Evolutionary conservation across 495 filamentous ascomycete species (phyloP).

Genomic region (Daldinia decipiens): DNA sequence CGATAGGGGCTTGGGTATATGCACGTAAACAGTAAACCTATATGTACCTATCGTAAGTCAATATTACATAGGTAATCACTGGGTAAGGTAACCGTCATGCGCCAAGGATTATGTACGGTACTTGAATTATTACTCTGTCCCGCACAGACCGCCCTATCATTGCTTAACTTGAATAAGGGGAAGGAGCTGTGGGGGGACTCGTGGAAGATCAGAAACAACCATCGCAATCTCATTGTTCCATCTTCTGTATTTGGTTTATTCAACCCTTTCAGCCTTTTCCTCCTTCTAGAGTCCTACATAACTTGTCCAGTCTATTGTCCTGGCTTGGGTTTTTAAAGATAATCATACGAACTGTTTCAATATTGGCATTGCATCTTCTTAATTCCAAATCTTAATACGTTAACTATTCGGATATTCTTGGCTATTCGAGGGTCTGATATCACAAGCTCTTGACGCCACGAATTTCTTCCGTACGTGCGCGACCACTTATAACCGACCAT

Average conservation of each 20-base stretch:
- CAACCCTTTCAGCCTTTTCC: conserved; percentile 17
- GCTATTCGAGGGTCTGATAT: conserved; percentile 33
- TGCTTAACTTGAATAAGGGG: conserved; percentile 29
- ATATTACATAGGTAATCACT: not conserved
- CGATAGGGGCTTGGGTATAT: not conserved
- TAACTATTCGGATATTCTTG: conserved; percentile 1
- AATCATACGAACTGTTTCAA: conserved; percentile 22
- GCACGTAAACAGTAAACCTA: not conserved
- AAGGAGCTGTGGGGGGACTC: conserved; percentile 21
- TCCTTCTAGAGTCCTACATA: conserved; percentile 7
- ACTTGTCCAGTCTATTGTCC: not conserved
- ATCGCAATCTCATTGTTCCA: conserved; percentile 37
- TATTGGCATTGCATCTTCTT: conserved; percentile 6
- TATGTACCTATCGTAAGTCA: not conserved
- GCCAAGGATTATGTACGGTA: not conserved
- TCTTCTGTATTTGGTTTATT: conserved; percentile 30
- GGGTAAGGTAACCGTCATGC: conserved; percentile 5
- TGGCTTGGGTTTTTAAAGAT: conserved; percentile 4
- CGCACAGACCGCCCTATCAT: not conserved
- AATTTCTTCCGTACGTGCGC: conserved; percentile 17
- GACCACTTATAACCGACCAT: conserved; percentile 34
- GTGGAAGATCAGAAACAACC: conserved; percentile 35
- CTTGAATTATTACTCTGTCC: not conserved
- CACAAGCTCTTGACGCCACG: conserved; percentile 19
- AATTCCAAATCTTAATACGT: not conserved